These are phyloP conservation scores for Blastobotrys indianensis DNA, from an alignment of 1,139 yeast species.

Conservation along the genomic window DNA sequence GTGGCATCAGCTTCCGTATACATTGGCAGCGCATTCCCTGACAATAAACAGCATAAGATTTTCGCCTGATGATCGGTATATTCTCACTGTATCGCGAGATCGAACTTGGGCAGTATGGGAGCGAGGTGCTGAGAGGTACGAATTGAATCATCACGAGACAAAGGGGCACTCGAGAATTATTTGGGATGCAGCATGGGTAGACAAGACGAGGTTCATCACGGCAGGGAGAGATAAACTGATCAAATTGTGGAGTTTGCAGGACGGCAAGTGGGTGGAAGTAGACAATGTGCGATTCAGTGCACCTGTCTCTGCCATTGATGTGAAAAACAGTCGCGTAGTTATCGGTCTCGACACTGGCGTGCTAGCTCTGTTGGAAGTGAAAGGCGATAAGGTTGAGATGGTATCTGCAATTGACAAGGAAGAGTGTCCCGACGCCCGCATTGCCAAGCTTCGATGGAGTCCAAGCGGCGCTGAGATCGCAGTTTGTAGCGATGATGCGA, in stretches of 20 bases:
- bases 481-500: constrained; percentile 64
- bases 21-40: constrained; percentile 61
- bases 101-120: constrained; percentile 79
- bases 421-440: constrained; percentile 53
- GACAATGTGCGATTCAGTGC: constrained; percentile 31
- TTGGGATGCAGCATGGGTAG: constrained; percentile 88
- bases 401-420: constrained; percentile 34
- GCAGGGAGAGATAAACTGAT: constrained; percentile 82
- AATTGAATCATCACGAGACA: constrained; percentile 41
- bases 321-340: constrained; percentile 43
- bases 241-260: constrained; percentile 57
- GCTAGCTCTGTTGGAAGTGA: constrained; percentile 32
- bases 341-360: constrained; percentile 72
- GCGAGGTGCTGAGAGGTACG: constrained; percentile 38
- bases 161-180: constrained; percentile 89
- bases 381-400: constrained; percentile 15
- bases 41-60: constrained; percentile 81
- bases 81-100: constrained; percentile 85
- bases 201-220: constrained; percentile 50
- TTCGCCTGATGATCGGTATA: constrained; percentile 60
- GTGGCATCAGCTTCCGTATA: constrained; percentile 52
- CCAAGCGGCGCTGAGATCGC: constrained; percentile 40
- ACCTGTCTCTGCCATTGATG: constrained; percentile 72
- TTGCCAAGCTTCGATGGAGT: constrained; percentile 43
- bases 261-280: constrained; percentile 17